Base-by-base conservation (phyloP, 2,329 filamentous ascomycete genomes). In the Didymella segeticola region DNA sequence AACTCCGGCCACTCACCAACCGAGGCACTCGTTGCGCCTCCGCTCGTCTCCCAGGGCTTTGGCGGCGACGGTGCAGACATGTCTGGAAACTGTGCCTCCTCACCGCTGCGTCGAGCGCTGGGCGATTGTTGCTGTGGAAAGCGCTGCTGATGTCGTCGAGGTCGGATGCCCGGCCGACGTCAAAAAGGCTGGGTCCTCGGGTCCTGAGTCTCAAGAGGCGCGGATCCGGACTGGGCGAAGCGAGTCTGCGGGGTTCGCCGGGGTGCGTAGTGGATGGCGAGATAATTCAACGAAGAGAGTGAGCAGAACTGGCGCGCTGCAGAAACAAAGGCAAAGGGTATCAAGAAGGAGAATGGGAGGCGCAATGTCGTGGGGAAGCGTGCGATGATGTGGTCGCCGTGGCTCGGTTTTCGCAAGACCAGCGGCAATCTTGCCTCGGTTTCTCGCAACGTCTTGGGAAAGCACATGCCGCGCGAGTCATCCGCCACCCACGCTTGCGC, bases 21-120 rank as follows among this genome's bases (percentile, higher is more conserved):
- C 60, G 71, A 74, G 62, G 71, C 69, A 63, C 71, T 73, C 31
- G 72, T 75, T 53, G 76, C 81, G 58, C 85, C 84, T 77, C 88
- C 89, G 62, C 88, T 84, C 75, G 89, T 86, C 79, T 99, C 95
- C 95, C 95, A 99, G 39, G 95, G 95, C 79, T 99, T 99, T 50
- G 95, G 95, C 72, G 95, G 95, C 76, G 93, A 97, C 61, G 80
- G 79, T 62, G 82, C 79, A 68, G 83, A 82, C 83, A 86, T 86
- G 61, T 66, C 56, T 68, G 39, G 47, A 11, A 26, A 34, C n/a
- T 43, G 48, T 63, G 46, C 57, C 56, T 52, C 56, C 56, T 72
- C 64, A 67, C 62, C 60, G 57, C 58, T 54, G 60, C 53, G 53
- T 61, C 60, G 59, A 60, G 56, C 64, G 62, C 52, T 30, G 37